Evolutionary conservation across 257 asterid genomes (phyloP).

Genomic region (Orobanche coerulescens): DNA sequence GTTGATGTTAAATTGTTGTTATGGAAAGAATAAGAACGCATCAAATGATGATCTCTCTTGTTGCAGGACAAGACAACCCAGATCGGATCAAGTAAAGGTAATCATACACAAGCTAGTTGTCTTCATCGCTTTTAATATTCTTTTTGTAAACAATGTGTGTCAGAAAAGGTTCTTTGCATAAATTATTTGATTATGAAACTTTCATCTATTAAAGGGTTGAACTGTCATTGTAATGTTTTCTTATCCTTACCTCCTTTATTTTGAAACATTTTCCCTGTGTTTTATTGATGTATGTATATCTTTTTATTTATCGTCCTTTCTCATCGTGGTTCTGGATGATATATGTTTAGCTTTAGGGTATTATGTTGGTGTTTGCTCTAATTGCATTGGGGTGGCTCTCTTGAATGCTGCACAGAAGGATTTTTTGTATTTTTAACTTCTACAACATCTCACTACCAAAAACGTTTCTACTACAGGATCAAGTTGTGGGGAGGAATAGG

Average conservation of each 20-base stretch:
- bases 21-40: neutral
- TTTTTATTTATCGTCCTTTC: too few relatives aligned
- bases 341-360: too few relatives aligned
- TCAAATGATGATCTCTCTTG: constrained; percentile 15
- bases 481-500: constrained; percentile 35
- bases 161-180: neutral
- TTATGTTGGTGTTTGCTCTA: neutral
- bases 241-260: neutral
- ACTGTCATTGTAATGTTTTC: neutral
- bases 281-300: neutral
- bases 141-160: neutral
- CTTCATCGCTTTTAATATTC: neutral
- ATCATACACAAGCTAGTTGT: constrained; percentile 16
- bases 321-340: too few relatives aligned
- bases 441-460: constrained; percentile 2
- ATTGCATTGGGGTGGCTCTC: neutral
- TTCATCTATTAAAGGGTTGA: neutral
- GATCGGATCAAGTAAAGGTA: constrained; percentile 48
- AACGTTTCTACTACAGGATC: constrained; percentile 42
- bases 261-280: neutral
- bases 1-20: constrained; percentile 6
- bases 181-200: neutral
- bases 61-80: constrained; percentile 70
- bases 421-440: neutral
- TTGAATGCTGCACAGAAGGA: constrained; percentile 3